Evolutionary conservation across 768 basidiomycete species (phyloP).

Genomic region (Psilocybe cyanescens): DNA sequence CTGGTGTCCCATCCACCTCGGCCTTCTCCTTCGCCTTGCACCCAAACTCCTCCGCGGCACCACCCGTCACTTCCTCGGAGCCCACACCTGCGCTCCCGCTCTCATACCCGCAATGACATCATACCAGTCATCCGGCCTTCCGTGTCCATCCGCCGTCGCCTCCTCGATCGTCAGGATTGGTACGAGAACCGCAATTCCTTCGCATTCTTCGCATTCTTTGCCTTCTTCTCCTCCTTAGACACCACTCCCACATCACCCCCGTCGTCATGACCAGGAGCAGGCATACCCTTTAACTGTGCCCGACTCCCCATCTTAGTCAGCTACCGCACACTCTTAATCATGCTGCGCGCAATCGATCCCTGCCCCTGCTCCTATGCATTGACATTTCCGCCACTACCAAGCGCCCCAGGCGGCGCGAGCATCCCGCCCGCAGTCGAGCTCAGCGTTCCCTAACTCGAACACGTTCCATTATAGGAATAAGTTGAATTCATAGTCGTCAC

Average conservation of each 20-base stretch:
- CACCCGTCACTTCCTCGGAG: too few relatives aligned
- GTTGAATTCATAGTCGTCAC: background rate
- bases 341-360: slow-evolving; percentile 45
- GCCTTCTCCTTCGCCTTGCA: slow-evolving; percentile 16
- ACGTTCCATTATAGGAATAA: slow-evolving; percentile 5
- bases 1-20: slow-evolving; percentile 37
- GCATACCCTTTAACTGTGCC: slow-evolving; percentile 55
- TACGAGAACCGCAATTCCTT: slow-evolving; percentile 18
- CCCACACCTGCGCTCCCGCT: slow-evolving; percentile 18
- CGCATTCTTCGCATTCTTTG: too few relatives aligned
- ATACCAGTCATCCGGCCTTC: slow-evolving; percentile 18
- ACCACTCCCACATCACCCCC: slow-evolving; percentile 22
- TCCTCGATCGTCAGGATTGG: slow-evolving; percentile 51
- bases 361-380: slow-evolving; percentile 22
- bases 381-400: too few relatives aligned
- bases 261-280: slow-evolving; percentile 15
- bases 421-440: slow-evolving; percentile 24
- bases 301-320: slow-evolving; percentile 75
- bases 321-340: slow-evolving; percentile 76
- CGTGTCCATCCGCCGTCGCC: slow-evolving; percentile 58
- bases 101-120: slow-evolving; percentile 4
- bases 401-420: slow-evolving; percentile 35
- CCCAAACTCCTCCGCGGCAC: too few relatives aligned
- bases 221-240: too few relatives aligned
- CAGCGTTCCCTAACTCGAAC: slow-evolving; percentile 36